Evolutionary conservation across 2,329 filamentous ascomycete species (phyloP), one percentile per base, ranked within the genome.

Genomic region (Talaromyces marneffei): DNA sequence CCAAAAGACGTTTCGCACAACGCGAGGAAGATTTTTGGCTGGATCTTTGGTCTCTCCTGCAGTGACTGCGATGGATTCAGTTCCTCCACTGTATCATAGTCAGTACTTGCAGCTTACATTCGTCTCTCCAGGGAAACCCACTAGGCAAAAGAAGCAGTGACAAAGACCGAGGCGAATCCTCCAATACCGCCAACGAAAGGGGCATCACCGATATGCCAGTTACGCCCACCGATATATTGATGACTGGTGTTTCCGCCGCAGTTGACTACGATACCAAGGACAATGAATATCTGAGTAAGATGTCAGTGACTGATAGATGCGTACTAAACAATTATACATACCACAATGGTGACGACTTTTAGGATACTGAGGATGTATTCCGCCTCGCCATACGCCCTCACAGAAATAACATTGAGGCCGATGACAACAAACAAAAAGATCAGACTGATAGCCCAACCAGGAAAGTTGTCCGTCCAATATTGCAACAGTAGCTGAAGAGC

Each of bases 1-100:
- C 83, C 83, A 87, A 67, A 87, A 87, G 40, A 87, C 84, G 60
- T 87, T 87, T 65, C 84, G 84, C 50, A 88, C 83, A 2, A 87
- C 86, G 2, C 80, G 79, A 1, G 86, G 86, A 35, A 88, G 74
- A 60, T 80, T 87, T 64, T 79, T 80, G 18, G 82, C 79, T 0
- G 86, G 86, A 65, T 87, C 79, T 65, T 82, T 84, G 1, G 86
- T 87, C 70, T 88, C 86, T 46, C 85, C 85, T 0, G 85, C 85
- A 0, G 86, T 87, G 61, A 88, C 85, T 56, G 84, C 85, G 54
- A 88, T 86, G 35, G 81, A 84, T 70, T 87, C 85, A 2, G 84
- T 87, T 57, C 85, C 86, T 35, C 82, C 82, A 62, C 78, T 78
- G 27, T 31, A 33, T 42, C 10, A 61, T 25, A 57, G 60, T 70